Evolutionary conservation across 83 land plant genomes (phyloP).

Genomic region (Picea engelmannii): DNA sequence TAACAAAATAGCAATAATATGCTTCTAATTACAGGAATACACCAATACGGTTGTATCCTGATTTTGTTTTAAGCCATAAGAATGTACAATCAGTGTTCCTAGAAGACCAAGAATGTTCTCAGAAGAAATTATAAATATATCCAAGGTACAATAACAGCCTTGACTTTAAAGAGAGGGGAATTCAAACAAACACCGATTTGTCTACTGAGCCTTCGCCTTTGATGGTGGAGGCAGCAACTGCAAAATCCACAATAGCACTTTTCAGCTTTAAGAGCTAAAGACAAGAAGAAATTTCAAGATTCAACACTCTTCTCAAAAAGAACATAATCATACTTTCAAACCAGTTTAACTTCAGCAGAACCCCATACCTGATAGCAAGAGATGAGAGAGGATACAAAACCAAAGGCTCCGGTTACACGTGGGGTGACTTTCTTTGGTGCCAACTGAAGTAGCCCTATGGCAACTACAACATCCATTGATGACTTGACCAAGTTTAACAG

Average conservation of each 20-base stretch:
- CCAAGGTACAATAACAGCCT: background rate
- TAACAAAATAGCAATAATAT: too few relatives aligned
- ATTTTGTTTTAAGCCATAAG: too few relatives aligned
- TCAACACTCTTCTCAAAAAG: background rate
- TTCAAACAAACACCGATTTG: slow-evolving; percentile 1
- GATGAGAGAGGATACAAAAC: slow-evolving; percentile 79
- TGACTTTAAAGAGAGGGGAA: background rate
- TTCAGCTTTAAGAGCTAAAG: background rate
- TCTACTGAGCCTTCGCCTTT: slow-evolving; percentile 46
- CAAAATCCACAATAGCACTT: slow-evolving; percentile 17
- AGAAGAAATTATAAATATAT: background rate
- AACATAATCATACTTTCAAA: background rate
- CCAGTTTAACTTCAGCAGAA: background rate
- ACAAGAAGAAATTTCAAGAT: background rate
- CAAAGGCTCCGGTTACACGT: slow-evolving; percentile 89
- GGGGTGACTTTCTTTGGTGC: slow-evolving; percentile 89
- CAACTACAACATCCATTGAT: slow-evolving; percentile 79
- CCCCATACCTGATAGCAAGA: slow-evolving; percentile 87
- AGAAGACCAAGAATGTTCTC: too few relatives aligned
- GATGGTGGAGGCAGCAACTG: slow-evolving; percentile 55
- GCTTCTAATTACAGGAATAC: too few relatives aligned
- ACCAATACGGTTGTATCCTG: too few relatives aligned
- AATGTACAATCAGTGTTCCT: too few relatives aligned
- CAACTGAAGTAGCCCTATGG: slow-evolving; percentile 92
- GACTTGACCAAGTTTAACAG: slow-evolving; percentile 69